Base-by-base conservation (phyloP, 2,329 filamentous ascomycete species). In the Nakataea oryzae region DNA sequence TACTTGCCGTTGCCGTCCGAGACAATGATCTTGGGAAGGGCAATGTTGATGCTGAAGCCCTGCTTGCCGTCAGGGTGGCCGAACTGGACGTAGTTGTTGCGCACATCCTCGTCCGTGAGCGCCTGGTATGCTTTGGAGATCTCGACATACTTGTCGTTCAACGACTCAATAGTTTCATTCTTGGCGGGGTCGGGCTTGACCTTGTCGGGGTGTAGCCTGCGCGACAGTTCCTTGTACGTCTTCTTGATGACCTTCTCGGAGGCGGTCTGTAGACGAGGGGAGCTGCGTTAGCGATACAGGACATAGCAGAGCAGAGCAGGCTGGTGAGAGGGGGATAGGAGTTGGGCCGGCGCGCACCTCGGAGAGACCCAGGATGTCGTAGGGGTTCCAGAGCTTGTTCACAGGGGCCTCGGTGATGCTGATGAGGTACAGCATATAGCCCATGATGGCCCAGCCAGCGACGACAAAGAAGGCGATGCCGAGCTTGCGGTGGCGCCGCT, bases 31-130 rank as follows among this genome's bases (percentile, higher is more conserved):
- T 95, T 89, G 57, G 95, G 95, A 57, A 99, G 83, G 57, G 93
- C 95, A 67, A 99, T 99, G 66, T 95, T 93, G 71, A 99, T 97
- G 77, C 92, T 97, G 76, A 93, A 95, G 74, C 92, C 93, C 78
- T 99, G 95, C 82, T 97, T 97, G 72, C 95, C 95, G 73, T 99
- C 95, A 8, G 95, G 95, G 74, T 99, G 92, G 62, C 95, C 95
- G 70, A 89, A 99, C 74, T 96, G 90, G 61, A 96, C 87, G 75
- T 90, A 99, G 79, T 99, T 99, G 77, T 96, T 96, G 71, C 95
- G 90, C 64, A 97, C 84, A 55, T 97, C 95, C 76, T 99, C 96
- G 72, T 99, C 95, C 5, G 96, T 99, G 59, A 99, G 84, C 3
- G 95, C 89, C 77, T 99, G 96, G 83, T 97, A 99, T 8, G 95